Evolutionary conservation across 2,329 filamentous ascomycete genomes (phyloP).

Genomic region (Sphaceloma murrayae): DNA sequence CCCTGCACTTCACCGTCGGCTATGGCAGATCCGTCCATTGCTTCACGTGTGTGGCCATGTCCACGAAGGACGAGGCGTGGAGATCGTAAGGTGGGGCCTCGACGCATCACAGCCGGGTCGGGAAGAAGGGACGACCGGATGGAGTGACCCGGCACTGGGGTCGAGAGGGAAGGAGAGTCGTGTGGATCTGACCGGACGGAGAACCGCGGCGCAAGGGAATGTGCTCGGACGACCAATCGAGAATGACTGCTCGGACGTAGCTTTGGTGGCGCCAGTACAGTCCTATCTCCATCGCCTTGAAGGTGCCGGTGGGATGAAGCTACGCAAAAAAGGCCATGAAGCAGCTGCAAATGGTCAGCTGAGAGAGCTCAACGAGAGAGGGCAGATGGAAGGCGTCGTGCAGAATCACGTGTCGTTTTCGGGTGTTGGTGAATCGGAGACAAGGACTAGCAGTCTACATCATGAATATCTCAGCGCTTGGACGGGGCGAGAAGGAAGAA

Average conservation of each 20-base stretch:
- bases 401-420: slow-evolving; percentile 15
- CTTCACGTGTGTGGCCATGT: slow-evolving; percentile 64
- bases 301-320: not conserved
- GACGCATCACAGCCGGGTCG: slow-evolving; percentile 29
- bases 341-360: slow-evolving; percentile 9
- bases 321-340: not conserved
- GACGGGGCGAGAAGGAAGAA: slow-evolving; percentile 31
- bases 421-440: not conserved
- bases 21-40: slow-evolving; percentile 53
- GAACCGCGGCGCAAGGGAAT: slow-evolving; percentile 26
- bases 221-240: slow-evolving; percentile 21
- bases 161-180: slow-evolving; percentile 57
- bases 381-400: slow-evolving; percentile 2
- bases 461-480: slow-evolving; percentile 3
- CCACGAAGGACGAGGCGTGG: slow-evolving; percentile 56
- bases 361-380: not conserved
- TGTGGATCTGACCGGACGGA: slow-evolving; percentile 48
- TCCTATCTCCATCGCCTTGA: not conserved
- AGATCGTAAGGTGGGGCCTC: slow-evolving; percentile 51
- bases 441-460: slow-evolving; percentile 9
- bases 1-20: slow-evolving; percentile 45
- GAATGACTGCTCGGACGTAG: slow-evolving; percentile 9
- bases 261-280: not conserved
- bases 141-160: slow-evolving; percentile 50
- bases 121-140: slow-evolving; percentile 39